Evolutionary conservation across 495 filamentous ascomycete species (phyloP).

Genomic region (Glarea lozoyensis): DNA sequence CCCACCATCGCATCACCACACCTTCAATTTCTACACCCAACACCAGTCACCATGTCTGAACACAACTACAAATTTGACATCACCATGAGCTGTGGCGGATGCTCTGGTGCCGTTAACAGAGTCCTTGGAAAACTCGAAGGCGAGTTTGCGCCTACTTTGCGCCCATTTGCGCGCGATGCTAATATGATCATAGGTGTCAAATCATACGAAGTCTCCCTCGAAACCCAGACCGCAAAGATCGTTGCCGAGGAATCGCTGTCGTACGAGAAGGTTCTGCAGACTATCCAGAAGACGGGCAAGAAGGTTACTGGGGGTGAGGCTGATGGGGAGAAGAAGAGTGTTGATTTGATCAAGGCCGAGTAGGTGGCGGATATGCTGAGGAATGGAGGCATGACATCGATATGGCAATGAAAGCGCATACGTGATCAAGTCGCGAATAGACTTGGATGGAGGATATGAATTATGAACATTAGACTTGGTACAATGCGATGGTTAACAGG

Average conservation of each 20-base stretch:
- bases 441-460: too few species aligned
- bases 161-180: not conserved
- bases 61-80: conserved; percentile 62
- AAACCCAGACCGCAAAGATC: conserved; percentile 68
- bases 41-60: conserved; percentile 25
- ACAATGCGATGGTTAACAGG: too few species aligned
- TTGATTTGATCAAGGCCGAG: conserved; percentile 22
- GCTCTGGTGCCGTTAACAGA: conserved; percentile 63
- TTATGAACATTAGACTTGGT: too few species aligned
- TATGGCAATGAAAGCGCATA: too few species aligned
- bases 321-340: conserved; percentile 38
- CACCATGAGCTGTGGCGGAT: conserved; percentile 56
- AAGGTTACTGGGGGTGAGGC: conserved; percentile 66
- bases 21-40: too few species aligned
- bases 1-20: conserved; percentile 1
- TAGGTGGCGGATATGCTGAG: not conserved
- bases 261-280: conserved; percentile 75
- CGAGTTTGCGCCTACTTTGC: conserved; percentile 28
- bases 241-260: conserved; percentile 51
- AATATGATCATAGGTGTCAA: conserved; percentile 58
- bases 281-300: conserved; percentile 95
- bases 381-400: too few species aligned
- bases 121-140: conserved; percentile 93
- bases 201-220: conserved; percentile 76
- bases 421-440: too few species aligned